phyloP scores from a whole-genome alignment of 352 stramenopile species.

The Elongisporangium senticosum region DNA sequence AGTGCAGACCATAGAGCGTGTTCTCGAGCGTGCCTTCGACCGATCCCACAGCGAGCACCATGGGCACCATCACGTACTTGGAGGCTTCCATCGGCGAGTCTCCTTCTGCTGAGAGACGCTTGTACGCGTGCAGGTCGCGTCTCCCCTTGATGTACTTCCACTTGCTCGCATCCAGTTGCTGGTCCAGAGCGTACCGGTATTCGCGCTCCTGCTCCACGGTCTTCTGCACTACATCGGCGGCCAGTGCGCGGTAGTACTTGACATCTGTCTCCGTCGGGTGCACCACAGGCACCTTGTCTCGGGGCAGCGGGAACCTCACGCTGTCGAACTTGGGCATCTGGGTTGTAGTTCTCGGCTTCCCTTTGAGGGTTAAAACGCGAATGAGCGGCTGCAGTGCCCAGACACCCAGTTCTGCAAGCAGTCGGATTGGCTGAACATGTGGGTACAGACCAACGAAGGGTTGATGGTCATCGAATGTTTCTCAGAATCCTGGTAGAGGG shows the following conservation, averaged over 20 bases:
- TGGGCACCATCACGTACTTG: constrained; percentile 19
- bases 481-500: not conserved
- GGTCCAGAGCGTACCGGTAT: not conserved
- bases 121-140: constrained; percentile 32
- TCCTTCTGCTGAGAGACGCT: constrained; percentile 11
- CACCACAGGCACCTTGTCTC: not conserved
- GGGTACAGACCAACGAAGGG: not conserved
- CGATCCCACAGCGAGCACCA: constrained; percentile 39
- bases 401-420: not conserved
- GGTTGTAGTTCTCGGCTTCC: not conserved
- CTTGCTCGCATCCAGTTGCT: constrained; percentile 7
- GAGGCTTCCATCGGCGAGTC: constrained; percentile 3
- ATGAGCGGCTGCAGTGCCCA: not conserved
- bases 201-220: constrained; percentile 4
- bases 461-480: not conserved
- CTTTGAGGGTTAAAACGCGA: not conserved
- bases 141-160: constrained; percentile 36
- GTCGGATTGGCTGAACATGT: not conserved
- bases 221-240: not conserved
- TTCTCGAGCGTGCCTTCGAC: constrained; percentile 40
- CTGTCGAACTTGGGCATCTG: not conserved
- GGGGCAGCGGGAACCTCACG: constrained; percentile 3
- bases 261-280: not conserved
- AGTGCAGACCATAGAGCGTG: constrained; percentile 41
- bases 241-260: not conserved